Evolutionary conservation across 2,329 filamentous ascomycete species (phyloP).

Genomic region (Xylaria sp.): DNA sequence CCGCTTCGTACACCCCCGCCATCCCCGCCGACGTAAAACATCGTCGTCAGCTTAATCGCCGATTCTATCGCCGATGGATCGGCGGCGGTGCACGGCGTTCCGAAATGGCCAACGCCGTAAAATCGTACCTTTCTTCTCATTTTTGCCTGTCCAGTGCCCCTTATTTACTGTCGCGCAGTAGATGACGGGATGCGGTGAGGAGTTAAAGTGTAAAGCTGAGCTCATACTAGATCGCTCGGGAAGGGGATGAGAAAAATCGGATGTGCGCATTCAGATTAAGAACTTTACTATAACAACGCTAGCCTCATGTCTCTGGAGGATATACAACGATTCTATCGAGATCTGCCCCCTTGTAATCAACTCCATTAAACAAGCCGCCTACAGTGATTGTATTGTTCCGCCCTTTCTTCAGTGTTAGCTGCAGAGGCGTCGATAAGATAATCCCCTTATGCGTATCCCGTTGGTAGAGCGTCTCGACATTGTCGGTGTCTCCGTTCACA

Average conservation of each 20-base stretch:
- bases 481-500: constrained; percentile 58
- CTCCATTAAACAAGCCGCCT: constrained; percentile 61
- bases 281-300: neutral
- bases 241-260: neutral
- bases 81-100: neutral
- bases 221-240: no score
- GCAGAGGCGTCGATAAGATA: constrained; percentile 61
- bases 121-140: no score
- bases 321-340: constrained; percentile 66
- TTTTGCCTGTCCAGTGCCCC: no score
- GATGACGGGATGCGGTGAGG: neutral
- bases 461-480: constrained; percentile 57
- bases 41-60: constrained; percentile 17
- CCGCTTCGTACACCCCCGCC: neutral
- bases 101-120: no score
- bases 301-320: constrained; percentile 51
- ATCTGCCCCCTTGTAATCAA: constrained; percentile 63
- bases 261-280: no score
- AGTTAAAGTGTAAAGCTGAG: no score
- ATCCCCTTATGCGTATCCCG: constrained; percentile 64
- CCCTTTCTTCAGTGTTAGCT: constrained; percentile 59
- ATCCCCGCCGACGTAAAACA: no score
- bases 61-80: constrained; percentile 25
- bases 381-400: constrained; percentile 59
- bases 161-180: no score